Conservation (phyloP, 805 yeast genomes). For the Cyberlindnera maritima region DNA sequence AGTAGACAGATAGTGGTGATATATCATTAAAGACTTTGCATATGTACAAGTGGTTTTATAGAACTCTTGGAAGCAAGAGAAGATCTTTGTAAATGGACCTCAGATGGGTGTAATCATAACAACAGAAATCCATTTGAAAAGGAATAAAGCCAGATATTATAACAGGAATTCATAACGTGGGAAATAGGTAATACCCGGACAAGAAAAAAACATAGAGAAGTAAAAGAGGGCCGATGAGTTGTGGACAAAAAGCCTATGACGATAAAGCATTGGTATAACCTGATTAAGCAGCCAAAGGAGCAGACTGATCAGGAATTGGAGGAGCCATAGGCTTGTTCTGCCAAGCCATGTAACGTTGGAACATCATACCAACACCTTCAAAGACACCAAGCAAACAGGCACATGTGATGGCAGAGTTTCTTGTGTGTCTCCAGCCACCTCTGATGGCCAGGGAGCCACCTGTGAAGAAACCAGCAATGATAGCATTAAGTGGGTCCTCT, state of each 20-base stretch:
- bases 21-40: background rate
- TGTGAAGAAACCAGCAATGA: conserved; percentile 94
- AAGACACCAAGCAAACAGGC: conserved; percentile 94
- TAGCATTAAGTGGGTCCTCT: conserved; percentile 98
- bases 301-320: conserved; percentile 44
- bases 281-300: conserved; percentile 20
- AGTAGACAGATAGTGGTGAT: too few species aligned
- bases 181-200: background rate
- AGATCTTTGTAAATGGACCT: too few species aligned
- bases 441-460: conserved; percentile 98
- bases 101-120: background rate
- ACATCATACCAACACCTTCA: conserved; percentile 97
- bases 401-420: conserved; percentile 96
- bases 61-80: too few species aligned
- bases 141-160: too few species aligned
- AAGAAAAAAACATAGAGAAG: background rate
- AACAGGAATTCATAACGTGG: background rate
- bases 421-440: conserved; percentile 97
- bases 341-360: conserved; percentile 86
- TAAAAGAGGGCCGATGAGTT: background rate
- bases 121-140: too few species aligned
- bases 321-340: conserved; percentile 71
- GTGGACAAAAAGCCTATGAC: background rate
- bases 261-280: background rate
- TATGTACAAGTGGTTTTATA: conserved; percentile 3